Base-by-base conservation (phyloP, 768 basidiomycete species). In the Mycena albidolilacea region DNA sequence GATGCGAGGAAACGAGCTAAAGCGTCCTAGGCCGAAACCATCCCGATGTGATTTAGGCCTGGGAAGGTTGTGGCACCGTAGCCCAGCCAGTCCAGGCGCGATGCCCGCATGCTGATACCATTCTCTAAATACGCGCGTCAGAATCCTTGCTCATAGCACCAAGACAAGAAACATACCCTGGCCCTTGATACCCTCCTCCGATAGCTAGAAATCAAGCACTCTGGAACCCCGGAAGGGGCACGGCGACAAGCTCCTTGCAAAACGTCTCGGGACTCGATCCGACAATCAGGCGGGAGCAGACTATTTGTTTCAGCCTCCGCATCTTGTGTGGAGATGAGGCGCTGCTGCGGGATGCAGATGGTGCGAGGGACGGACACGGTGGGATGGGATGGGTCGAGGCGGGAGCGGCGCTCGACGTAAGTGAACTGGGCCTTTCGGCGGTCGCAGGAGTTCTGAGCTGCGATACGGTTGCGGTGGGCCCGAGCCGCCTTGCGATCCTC, bases 381-480 rank as follows among this genome's bases (percentile, higher is more conserved):
- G 30, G 30, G 30, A 30, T 30, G 30, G 30, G 30, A 30, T 30
- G 30, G 30, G 30, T 30, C 3, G 30, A 30, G 30, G 30, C 30
- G 30, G 30, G 30, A 3, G 30, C 30, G 81, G 46, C 83, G 87
- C 80, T 94, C 92, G 52, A 95, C 91, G 75, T 85, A 86, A 1
- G 84, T 67, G 79, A 93, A 95, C 75, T 97, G 95, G 17, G 92
- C 92, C 82, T 97, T 97, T 69, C 95, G 90, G 77, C 94, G 89
- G 84, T 97, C 96, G 57, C 96, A 92, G 12, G 94, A 95, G 84
- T 96, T 94, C 86, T 97, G 96, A 6, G 96, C 96, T 2, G 96
- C 96, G 81, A 97, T 95, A 63, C 96, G 90, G 83, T 97, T 97
- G 69, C 96, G 91, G 83, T 96, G 95, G 17, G 94, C 95, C 75